Conservation (phyloP, 2,329 filamentous ascomycete genomes). For the Fusarium xylarioides region DNA sequence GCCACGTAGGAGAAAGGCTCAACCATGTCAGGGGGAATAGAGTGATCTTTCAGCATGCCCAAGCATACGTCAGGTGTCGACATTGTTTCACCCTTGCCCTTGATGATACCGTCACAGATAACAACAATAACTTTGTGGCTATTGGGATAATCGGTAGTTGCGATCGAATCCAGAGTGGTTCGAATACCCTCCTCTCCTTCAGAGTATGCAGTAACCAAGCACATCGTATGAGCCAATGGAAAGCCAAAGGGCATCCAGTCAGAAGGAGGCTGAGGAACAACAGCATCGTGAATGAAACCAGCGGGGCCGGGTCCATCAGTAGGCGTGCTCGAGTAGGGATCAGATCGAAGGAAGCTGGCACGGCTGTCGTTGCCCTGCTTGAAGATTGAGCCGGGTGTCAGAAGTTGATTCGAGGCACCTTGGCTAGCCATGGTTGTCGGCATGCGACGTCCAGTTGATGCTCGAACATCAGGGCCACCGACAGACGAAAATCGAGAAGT, state of each 20-base stretch:
- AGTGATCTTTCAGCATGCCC: constrained; percentile 93
- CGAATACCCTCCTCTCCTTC: constrained; percentile 93
- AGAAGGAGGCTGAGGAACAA: constrained; percentile 93
- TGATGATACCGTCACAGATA: constrained; percentile 97
- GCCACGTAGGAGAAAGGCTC: constrained; percentile 95
- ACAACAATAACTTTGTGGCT: constrained; percentile 97
- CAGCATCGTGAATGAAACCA: constrained; percentile 95
- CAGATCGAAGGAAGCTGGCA: constrained; percentile 70
- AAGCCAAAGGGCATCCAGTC: constrained; percentile 99
- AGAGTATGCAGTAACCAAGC: constrained; percentile 95
- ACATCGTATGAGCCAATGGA: constrained; percentile 91
- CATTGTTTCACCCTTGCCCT: constrained; percentile 86
- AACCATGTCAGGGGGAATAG: constrained; percentile 81
- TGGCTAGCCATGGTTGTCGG: constrained; percentile 98
- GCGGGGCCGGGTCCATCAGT: constrained; percentile 81
- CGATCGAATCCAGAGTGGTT: constrained; percentile 94
- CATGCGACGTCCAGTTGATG: constrained; percentile 57
- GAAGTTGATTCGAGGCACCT: constrained; percentile 74
- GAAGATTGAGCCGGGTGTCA: constrained; percentile 78
- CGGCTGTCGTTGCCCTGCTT: constrained; percentile 70
- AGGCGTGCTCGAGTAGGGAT: constrained; percentile 63
- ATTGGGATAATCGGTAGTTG: constrained; percentile 98
- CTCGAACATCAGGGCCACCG: constrained; percentile 75
- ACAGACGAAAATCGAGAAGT: constrained; percentile 95
- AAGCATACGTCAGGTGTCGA: constrained; percentile 92